Percentiles rank a stretch among this genome's conserved stretches.
phyloP scores from a whole-genome alignment of 768 basidiomycete species.

The Termitomyces sp. region DNA sequence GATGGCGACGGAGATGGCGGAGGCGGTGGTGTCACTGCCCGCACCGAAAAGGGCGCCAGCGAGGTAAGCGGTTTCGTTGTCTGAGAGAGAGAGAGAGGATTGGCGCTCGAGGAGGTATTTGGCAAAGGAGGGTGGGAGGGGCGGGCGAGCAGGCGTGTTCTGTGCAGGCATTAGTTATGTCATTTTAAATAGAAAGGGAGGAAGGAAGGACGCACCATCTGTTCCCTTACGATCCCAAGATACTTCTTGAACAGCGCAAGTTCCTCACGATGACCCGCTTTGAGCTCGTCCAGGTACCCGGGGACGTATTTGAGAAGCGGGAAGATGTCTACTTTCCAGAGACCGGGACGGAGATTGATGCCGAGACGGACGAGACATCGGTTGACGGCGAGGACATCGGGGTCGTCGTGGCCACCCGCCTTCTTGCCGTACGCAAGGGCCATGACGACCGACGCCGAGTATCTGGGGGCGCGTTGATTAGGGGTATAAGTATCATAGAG shows the following conservation, averaged over 20 bases:
- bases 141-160: slow-evolving; percentile 20
- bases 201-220: slow-evolving; percentile 29
- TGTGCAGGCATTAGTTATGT: not conserved
- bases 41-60: slow-evolving; percentile 63
- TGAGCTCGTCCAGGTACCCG: slow-evolving; percentile 53
- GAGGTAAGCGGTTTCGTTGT: slow-evolving; percentile 56
- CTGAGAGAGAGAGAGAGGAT: slow-evolving; percentile 43
- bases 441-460: slow-evolving; percentile 46
- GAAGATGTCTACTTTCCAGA: slow-evolving; percentile 42
- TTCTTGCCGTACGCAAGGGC: slow-evolving; percentile 43
- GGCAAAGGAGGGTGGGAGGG: slow-evolving; percentile 43
- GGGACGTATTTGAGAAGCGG: slow-evolving; percentile 47
- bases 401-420: slow-evolving; percentile 36
- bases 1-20: slow-evolving; percentile 49
- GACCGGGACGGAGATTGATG: slow-evolving; percentile 33
- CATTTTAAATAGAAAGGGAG: no score
- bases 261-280: slow-evolving; percentile 51
- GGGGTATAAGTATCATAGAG: not conserved
- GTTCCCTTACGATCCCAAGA: slow-evolving; percentile 35
- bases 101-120: slow-evolving; percentile 55
- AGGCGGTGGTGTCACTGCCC: slow-evolving; percentile 60
- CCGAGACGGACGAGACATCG: slow-evolving; percentile 41
- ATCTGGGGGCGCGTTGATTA: slow-evolving; percentile 21
- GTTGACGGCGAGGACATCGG: slow-evolving; percentile 41
- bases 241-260: slow-evolving; percentile 49